Evolutionary conservation across 768 basidiomycete species (phyloP).

Genomic region (Lentinula detonsa): DNA sequence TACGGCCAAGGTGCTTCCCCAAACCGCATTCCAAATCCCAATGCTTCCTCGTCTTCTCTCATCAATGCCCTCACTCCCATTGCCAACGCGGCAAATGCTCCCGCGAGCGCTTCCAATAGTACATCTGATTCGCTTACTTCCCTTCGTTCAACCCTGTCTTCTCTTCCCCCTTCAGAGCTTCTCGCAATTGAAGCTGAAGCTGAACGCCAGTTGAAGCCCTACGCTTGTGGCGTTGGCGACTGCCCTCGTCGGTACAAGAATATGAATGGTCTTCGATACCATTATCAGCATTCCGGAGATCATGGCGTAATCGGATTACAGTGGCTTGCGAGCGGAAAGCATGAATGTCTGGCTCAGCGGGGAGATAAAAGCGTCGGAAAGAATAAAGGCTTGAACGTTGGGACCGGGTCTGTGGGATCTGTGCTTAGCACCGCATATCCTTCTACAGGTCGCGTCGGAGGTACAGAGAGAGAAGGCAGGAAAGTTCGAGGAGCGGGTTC

Average conservation of each 20-base stretch:
- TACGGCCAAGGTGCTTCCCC: not conserved
- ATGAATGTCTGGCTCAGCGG: constrained; percentile 35
- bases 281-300: constrained; percentile 95
- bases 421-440: not conserved
- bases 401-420: not conserved
- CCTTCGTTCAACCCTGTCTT: constrained; percentile 27
- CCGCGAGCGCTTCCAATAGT: not conserved
- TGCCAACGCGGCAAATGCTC: not conserved
- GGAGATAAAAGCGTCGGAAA: not conserved
- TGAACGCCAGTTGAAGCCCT: constrained; percentile 76
- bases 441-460: not conserved
- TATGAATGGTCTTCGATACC: constrained; percentile 95
- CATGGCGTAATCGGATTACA: constrained; percentile 88
- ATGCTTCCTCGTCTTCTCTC: not conserved
- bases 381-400: not conserved
- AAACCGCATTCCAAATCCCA: not conserved
- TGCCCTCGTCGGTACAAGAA: constrained; percentile 93
- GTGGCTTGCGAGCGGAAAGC: constrained; percentile 72
- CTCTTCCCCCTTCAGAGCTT: constrained; percentile 57
- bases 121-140: not conserved
- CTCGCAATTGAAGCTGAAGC: constrained; percentile 79
- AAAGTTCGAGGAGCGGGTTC: not conserved
- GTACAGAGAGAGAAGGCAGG: constrained; percentile 4
- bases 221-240: constrained; percentile 84
- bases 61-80: not conserved